Base-by-base conservation (phyloP, 2,329 filamentous ascomycete species). In the Beauveria caledonica region DNA sequence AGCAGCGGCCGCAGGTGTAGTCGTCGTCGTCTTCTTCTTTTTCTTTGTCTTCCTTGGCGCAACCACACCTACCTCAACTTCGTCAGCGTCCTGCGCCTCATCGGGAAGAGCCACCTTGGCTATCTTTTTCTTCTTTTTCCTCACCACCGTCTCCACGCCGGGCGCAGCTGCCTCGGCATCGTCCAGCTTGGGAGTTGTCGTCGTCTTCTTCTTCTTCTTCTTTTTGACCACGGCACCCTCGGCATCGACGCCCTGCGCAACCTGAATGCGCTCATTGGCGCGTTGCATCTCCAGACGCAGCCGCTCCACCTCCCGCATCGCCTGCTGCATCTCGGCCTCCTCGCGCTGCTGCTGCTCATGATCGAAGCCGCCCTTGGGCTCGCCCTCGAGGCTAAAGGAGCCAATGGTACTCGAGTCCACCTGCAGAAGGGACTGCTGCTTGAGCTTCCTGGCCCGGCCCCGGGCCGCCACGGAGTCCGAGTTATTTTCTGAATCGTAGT, bases 241-340 rank as follows among this genome's bases (percentile, higher is more conserved):
- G 3, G 76, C 78, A 51, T 84, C 80, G 29, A 87, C 83, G n/a
- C 86, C 86, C 67, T 86, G 83, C 23, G 86, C 86, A 21, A 87
- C 83, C 66, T 89, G 82, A 42, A 92, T 86, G 60, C 88, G 78
- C 74, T 92, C 89, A 67, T 87, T 89, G 42, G 86, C 87, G 60
- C 89, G 78, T 74, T 92, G 89, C 92, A 97, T 96, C 74, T 96
- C 90, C 60, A 97, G 77, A 57, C 94, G 81, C 62, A 95, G 76
- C 56, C 86, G 81, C 76, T 97, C 93, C 3, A 99, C 89, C 72
- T 97, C 90, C 71, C 87, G 87, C 79, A 97, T 86, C 9, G 93
- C 94, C 68, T 85, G 86, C 49, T 85, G 86, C 90, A 97, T 96
- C 74, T 97, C 92, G 1, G 84, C 86, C 62, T 97, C 92, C 69